Conservation (phyloP, 1,284 basidiomycete genomes). For the Ceratobasidium sp. region DNA sequence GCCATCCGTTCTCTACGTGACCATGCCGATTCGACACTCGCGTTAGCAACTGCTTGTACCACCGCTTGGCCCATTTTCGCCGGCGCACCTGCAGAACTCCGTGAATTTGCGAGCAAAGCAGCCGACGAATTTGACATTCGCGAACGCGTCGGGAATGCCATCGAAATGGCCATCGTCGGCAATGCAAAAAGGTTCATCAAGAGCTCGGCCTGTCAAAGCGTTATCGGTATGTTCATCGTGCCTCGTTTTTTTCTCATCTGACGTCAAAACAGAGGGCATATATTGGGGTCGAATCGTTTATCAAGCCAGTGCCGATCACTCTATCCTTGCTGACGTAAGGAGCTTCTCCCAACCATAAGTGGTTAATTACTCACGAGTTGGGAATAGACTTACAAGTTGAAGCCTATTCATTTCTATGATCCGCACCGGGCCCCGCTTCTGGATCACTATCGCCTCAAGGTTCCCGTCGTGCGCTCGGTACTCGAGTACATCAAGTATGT, state of each 20-base stretch:
- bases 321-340: slow-evolving; percentile 84
- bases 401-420: slow-evolving; percentile 92
- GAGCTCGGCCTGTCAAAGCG: slow-evolving; percentile 84
- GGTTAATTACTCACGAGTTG: slow-evolving; percentile 21
- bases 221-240: slow-evolving; percentile 68
- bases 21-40: slow-evolving; percentile 78
- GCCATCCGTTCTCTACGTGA: slow-evolving; percentile 84
- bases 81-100: slow-evolving; percentile 74
- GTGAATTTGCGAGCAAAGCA: slow-evolving; percentile 73
- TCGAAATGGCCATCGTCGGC: slow-evolving; percentile 90
- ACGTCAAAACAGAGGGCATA: slow-evolving; percentile 54
- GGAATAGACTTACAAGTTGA: slow-evolving; percentile 87
- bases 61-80: slow-evolving; percentile 89
- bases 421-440: slow-evolving; percentile 90
- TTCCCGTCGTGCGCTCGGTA: slow-evolving; percentile 88
- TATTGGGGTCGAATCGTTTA: slow-evolving; percentile 85
- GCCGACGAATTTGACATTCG: slow-evolving; percentile 74
- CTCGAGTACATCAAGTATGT: slow-evolving; percentile 85
- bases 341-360: background rate
- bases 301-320: slow-evolving; percentile 84
- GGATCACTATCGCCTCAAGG: slow-evolving; percentile 94
- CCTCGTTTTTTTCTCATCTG: slow-evolving; percentile 5
- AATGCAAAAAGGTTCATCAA: slow-evolving; percentile 89
- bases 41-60: slow-evolving; percentile 81
- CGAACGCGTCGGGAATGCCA: slow-evolving; percentile 85